Percentiles rank a stretch among this genome's conserved stretches.
Evolutionary conservation across 2,329 filamentous ascomycete species (phyloP).

Genomic region (Coleophoma cylindrospora): DNA sequence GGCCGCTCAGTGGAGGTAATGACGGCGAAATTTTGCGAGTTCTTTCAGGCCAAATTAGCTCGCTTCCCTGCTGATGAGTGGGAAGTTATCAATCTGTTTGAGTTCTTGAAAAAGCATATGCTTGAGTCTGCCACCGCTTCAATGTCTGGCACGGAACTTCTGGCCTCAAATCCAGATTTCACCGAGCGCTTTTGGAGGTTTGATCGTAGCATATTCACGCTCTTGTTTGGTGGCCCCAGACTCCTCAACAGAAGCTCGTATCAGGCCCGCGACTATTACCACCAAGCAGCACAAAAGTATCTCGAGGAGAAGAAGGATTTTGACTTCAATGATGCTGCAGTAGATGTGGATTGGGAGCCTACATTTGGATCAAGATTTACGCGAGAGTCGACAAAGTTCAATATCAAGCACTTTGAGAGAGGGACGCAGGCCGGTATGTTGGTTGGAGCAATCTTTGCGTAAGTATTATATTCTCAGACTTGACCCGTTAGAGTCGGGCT

Average conservation of each 20-base stretch:
- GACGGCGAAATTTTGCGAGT: conserved; percentile 6
- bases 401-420: conserved; percentile 10
- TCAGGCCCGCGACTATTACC: conserved; percentile 7
- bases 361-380: conserved; percentile 19
- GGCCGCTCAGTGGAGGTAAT: conserved; percentile 5
- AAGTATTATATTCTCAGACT: background rate
- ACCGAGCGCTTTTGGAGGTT: conserved; percentile 21
- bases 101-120: conserved; percentile 17
- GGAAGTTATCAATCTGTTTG: conserved; percentile 12
- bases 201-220: conserved; percentile 13
- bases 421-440: conserved; percentile 8
- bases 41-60: conserved; percentile 10
- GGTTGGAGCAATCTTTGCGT: conserved; percentile 5
- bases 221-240: conserved; percentile 18
- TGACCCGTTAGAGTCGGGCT: background rate
- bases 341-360: conserved; percentile 23
- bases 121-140: conserved; percentile 13
- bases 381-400: conserved; percentile 16
- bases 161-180: conserved; percentile 20
- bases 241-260: conserved; percentile 15
- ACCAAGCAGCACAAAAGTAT: background rate
- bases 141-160: conserved; percentile 16
- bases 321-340: conserved; percentile 10
- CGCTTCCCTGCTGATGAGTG: conserved; percentile 11
- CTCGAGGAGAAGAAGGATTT: conserved; percentile 5